Conservation (phyloP, 768 basidiomycete species). For the Boletus subcaerulescens region DNA sequence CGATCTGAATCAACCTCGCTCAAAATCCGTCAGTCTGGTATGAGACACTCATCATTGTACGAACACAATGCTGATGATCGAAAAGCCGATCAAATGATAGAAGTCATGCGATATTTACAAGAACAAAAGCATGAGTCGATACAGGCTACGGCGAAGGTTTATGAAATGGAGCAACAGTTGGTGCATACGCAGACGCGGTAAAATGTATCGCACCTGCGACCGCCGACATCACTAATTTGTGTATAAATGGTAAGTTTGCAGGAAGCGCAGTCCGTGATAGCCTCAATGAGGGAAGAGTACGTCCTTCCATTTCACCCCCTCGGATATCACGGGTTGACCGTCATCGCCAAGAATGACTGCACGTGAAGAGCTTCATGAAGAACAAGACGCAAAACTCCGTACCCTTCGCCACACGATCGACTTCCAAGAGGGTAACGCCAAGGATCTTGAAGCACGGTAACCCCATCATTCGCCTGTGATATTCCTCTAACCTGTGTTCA, state of each 20-base stretch:
- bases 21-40: slow-evolving; percentile 27
- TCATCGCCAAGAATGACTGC: slow-evolving; percentile 20
- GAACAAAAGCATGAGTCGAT: slow-evolving; percentile 30
- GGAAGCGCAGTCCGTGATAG: slow-evolving; percentile 24
- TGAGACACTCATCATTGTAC: not conserved
- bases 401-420: slow-evolving; percentile 30
- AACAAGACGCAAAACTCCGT: slow-evolving; percentile 26
- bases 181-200: slow-evolving; percentile 23
- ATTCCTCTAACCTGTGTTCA: slow-evolving; percentile 14
- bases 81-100: slow-evolving; percentile 21
- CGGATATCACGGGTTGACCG: slow-evolving; percentile 11
- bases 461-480: not conserved
- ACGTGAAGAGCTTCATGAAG: slow-evolving; percentile 22
- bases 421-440: slow-evolving; percentile 30
- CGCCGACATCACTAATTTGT: slow-evolving; percentile 10
- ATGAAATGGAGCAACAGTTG: slow-evolving; percentile 29
- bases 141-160: slow-evolving; percentile 18
- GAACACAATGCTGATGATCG: slow-evolving; percentile 14
- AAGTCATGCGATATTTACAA: slow-evolving; percentile 22
- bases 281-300: slow-evolving; percentile 32
- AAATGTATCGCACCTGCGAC: not conserved
- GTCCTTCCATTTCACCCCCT: slow-evolving; percentile 21
- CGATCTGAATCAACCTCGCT: slow-evolving; percentile 18
- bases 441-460: slow-evolving; percentile 27
- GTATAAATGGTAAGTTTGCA: slow-evolving; percentile 19